Evolutionary conservation across 768 basidiomycete species (phyloP).

Genomic region (Fomitopsis serialis): DNA sequence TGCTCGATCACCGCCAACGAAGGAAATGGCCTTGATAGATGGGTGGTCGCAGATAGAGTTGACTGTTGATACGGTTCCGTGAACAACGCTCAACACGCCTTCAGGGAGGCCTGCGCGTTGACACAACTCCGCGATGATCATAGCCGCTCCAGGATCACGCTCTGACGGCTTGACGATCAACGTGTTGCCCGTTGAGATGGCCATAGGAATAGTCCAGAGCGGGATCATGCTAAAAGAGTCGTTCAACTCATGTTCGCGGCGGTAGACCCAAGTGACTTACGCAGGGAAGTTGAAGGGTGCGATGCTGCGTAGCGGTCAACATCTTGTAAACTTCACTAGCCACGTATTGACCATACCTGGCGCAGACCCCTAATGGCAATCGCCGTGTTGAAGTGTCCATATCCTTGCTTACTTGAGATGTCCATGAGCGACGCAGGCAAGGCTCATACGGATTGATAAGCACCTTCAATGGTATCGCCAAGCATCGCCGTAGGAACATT

Average conservation of each 20-base stretch:
- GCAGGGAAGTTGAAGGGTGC: conserved; percentile 91
- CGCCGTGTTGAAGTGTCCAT: conserved; percentile 92
- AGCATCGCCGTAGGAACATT: conserved; percentile 81
- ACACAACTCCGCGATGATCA: conserved; percentile 96
- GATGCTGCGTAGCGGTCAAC: conserved; percentile 36
- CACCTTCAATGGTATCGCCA: conserved; percentile 91
- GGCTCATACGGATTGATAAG: neutral
- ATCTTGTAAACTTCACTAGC: neutral
- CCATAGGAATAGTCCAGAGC: conserved; percentile 92
- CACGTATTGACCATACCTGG: conserved; percentile 32
- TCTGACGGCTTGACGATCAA: conserved; percentile 94
- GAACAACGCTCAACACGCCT: conserved; percentile 89
- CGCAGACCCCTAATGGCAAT: conserved; percentile 85
- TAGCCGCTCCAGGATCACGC: conserved; percentile 93
- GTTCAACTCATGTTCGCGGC: neutral
- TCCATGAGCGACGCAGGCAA: neutral
- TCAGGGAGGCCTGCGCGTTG: conserved; percentile 80
- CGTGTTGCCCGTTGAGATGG: conserved; percentile 87
- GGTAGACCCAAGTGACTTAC: conserved; percentile 33
- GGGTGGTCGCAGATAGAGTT: conserved; percentile 93
- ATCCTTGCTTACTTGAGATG: conserved; percentile 76
- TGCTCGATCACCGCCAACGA: conserved; percentile 91
- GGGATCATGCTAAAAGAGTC: conserved; percentile 75
- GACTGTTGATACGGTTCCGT: conserved; percentile 86
- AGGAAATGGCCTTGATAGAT: conserved; percentile 88